Percentiles rank a stretch among this genome's conserved stretches.
Evolutionary conservation across 177 flowering plant species (phyloP).

Genomic region (Vitis hybrid): DNA sequence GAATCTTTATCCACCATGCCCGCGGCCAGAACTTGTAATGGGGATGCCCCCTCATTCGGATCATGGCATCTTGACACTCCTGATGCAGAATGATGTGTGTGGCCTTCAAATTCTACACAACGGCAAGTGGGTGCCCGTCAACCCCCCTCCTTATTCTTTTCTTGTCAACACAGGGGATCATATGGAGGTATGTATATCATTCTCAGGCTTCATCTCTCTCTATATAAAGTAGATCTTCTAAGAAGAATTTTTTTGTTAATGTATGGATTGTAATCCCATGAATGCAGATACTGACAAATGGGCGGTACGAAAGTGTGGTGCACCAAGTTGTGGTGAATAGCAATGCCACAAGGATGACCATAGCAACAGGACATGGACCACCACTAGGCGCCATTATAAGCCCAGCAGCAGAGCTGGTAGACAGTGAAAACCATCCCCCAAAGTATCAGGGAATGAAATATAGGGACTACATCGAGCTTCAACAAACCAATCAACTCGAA

Average conservation of each 20-base stretch:
- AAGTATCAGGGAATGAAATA: slow-evolving; percentile 15
- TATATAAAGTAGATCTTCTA: not conserved
- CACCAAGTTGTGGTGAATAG: slow-evolving; percentile 25
- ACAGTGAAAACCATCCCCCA: not conserved
- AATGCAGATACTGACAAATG: slow-evolving; percentile 25
- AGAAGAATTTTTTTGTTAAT: no score
- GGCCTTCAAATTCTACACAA: slow-evolving; percentile 38
- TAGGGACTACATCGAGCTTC: slow-evolving; percentile 20
- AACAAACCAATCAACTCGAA: slow-evolving; percentile 16
- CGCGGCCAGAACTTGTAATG: slow-evolving; percentile 29
- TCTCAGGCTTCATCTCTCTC: no score
- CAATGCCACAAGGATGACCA: slow-evolving; percentile 23
- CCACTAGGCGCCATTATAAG: slow-evolving; percentile 17
- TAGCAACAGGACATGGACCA: slow-evolving; percentile 26
- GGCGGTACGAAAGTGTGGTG: slow-evolving; percentile 26
- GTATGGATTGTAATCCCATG: no score
- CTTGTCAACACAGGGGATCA: slow-evolving; percentile 42
- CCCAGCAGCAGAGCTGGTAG: slow-evolving; percentile 19
- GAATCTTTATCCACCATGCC: slow-evolving; percentile 38
- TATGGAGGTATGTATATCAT: slow-evolving; percentile 20
- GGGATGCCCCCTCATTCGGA: slow-evolving; percentile 41
- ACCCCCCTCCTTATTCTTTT: slow-evolving; percentile 26
- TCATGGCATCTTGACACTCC: slow-evolving; percentile 31
- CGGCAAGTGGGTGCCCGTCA: slow-evolving; percentile 26
- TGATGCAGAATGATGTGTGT: slow-evolving; percentile 25